phyloP scores from a whole-genome alignment of 495 filamentous ascomycete genomes.

The Aspergillus wentii region DNA sequence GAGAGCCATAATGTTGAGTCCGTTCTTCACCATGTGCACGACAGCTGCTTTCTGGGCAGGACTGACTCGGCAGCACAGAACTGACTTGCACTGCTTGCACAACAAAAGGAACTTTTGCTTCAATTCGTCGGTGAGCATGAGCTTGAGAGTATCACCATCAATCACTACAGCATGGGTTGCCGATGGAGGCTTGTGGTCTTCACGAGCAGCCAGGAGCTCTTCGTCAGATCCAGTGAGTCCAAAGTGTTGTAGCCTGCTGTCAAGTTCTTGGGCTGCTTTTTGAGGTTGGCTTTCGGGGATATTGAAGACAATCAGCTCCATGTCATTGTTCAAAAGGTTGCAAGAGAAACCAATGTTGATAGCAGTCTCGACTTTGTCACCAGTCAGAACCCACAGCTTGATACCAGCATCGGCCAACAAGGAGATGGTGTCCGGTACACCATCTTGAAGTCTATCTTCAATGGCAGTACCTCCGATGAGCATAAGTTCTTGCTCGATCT shows the following conservation, averaged over 20 bases:
- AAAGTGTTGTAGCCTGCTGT: conserved; percentile 68
- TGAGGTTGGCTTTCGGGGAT: conserved; percentile 67
- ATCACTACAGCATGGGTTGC: conserved; percentile 96
- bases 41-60: conserved; percentile 98
- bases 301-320: conserved; percentile 94
- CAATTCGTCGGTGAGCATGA: conserved; percentile 76
- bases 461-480: conserved; percentile 96
- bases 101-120: conserved; percentile 90
- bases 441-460: conserved; percentile 95
- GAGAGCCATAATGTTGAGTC: conserved; percentile 94
- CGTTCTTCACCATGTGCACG: conserved; percentile 88
- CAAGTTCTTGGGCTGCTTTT: conserved; percentile 62
- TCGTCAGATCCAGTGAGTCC: conserved; percentile 80
- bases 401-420: conserved; percentile 91
- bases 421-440: conserved; percentile 94
- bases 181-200: conserved; percentile 76
- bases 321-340: conserved; percentile 93
- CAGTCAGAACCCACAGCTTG: conserved; percentile 99
- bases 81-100: conserved; percentile 96
- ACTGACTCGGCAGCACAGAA: conserved; percentile 96
- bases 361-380: conserved; percentile 98
- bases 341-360: conserved; percentile 99
- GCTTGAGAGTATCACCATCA: conserved; percentile 88
- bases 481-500: conserved; percentile 84
- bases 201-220: conserved; percentile 72